These are phyloP conservation scores for Wickerhamiella vanderwaltii DNA, from an alignment of 805 yeast genomes.

Conservation along the genomic window DNA sequence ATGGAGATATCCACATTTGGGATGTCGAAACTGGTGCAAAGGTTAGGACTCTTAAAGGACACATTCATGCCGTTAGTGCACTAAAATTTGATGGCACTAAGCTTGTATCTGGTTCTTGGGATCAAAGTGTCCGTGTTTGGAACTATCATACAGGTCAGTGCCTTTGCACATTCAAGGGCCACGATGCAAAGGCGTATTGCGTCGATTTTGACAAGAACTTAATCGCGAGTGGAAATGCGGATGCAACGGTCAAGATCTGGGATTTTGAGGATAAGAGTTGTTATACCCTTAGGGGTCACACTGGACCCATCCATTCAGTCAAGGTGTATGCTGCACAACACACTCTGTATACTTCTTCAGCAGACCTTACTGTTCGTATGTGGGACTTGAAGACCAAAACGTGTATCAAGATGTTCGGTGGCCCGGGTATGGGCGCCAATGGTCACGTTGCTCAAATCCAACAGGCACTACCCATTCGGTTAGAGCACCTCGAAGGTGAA, in stretches of 20 bases:
- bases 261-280: conserved; percentile 89
- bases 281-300: conserved; percentile 84
- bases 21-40: conserved; percentile 68
- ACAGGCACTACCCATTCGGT: conserved; percentile 73
- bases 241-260: conserved; percentile 88
- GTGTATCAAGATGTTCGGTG: conserved; percentile 63
- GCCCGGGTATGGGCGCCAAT: conserved; percentile 37
- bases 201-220: conserved; percentile 73
- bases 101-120: conserved; percentile 84
- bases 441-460: conserved; percentile 95
- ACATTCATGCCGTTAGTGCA: conserved; percentile 74
- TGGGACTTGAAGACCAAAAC: conserved; percentile 81
- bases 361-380: conserved; percentile 84
- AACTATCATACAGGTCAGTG: conserved; percentile 90
- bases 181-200: conserved; percentile 70
- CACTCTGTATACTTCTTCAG: conserved; percentile 76
- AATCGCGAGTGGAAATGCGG: conserved; percentile 90
- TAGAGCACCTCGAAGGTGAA: conserved; percentile 51
- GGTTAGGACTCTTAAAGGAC: conserved; percentile 73
- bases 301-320: conserved; percentile 84
- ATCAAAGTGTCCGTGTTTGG: conserved; percentile 89
- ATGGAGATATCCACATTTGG: conserved; percentile 88
- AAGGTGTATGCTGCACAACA: conserved; percentile 69
- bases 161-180: conserved; percentile 87
- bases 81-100: conserved; percentile 80